phyloP scores from a whole-genome alignment of 352 stramenopile genomes.

The Pythium monospermum region DNA sequence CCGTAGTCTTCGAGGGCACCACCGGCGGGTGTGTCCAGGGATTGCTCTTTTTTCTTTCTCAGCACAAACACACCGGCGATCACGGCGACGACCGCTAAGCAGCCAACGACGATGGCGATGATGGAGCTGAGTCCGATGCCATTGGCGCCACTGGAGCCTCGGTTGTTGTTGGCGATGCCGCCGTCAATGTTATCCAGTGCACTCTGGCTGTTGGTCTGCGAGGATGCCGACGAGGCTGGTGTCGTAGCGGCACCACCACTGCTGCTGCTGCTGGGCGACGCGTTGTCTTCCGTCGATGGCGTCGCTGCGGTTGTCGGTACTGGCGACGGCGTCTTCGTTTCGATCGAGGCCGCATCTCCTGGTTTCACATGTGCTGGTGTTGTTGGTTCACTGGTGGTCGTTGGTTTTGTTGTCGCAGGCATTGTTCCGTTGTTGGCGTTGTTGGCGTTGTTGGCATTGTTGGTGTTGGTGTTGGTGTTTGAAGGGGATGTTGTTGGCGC shows the following conservation, averaged over 20 bases:
- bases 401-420: not conserved
- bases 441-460: conserved; percentile 1
- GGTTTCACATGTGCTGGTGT: conserved; percentile 19
- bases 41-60: conserved; percentile 53
- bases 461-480: not conserved
- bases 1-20: conserved; percentile 45
- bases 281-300: not conserved
- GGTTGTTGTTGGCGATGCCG: conserved; percentile 15
- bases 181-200: conserved; percentile 31
- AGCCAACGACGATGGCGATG: conserved; percentile 62
- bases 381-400: conserved; percentile 1
- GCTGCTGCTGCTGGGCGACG: not conserved
- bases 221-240: conserved; percentile 1
- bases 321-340: not conserved
- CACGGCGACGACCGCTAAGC: conserved; percentile 64
- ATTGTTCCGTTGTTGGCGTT: conserved; percentile 5
- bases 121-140: conserved; percentile 35
- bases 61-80: conserved; percentile 62
- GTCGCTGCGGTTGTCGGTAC: not conserved
- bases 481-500: not conserved
- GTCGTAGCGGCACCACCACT: not conserved
- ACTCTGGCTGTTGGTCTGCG: conserved; percentile 25
- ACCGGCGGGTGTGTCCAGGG: conserved; percentile 39
- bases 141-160: not conserved
- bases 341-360: not conserved